A percentile compares a stretch with the other conserved stretches of the same genome.
Conservation (phyloP, 176 grass and related monocot genomes). For the Carex myosuroides region DNA sequence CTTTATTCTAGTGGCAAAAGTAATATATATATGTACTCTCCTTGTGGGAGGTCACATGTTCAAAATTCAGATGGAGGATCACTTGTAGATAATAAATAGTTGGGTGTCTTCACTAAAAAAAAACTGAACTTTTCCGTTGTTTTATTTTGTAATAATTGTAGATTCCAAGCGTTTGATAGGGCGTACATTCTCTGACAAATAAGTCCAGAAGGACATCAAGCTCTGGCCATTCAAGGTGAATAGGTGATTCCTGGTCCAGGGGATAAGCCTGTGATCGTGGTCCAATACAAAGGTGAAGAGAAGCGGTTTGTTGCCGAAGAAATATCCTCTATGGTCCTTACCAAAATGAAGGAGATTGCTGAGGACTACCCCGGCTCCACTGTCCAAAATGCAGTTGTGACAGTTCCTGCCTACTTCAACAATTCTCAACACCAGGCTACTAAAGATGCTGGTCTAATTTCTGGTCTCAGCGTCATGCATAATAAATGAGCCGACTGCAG, state of each 20-base stretch:
- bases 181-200: slow-evolving; percentile 46
- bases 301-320: no score
- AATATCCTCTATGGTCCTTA: no score
- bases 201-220: slow-evolving; percentile 61
- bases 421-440: slow-evolving; percentile 80
- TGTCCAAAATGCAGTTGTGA: slow-evolving; percentile 76
- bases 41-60: no score
- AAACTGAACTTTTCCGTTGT: no score
- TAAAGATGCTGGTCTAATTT: slow-evolving; percentile 68
- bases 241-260: slow-evolving; percentile 12
- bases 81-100: no score
- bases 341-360: slow-evolving; percentile 9
- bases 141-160: neutral
- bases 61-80: no score
- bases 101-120: no score
- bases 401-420: slow-evolving; percentile 77
- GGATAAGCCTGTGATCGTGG: no score
- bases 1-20: no score
- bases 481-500: slow-evolving; percentile 80
- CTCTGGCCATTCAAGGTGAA: slow-evolving; percentile 64
- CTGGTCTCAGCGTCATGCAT: slow-evolving; percentile 64
- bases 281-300: no score
- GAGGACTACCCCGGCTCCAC: slow-evolving; percentile 54
- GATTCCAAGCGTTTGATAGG: slow-evolving; percentile 72
- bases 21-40: no score